Evolutionary conservation across 306 rosid species (phyloP).

Genomic region (Prunus mira): DNA sequence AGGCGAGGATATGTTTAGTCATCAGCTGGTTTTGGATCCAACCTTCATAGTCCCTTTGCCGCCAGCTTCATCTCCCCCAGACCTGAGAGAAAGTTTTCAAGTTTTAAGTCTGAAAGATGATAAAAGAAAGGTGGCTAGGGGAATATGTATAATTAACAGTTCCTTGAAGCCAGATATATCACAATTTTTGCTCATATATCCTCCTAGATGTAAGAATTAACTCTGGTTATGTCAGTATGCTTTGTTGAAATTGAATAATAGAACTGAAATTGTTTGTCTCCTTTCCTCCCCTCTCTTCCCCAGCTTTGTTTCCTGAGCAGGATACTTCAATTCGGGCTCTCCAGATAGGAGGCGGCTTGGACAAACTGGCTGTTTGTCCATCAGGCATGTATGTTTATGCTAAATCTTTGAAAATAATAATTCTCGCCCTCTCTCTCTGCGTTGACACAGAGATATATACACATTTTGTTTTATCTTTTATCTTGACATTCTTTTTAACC

Average conservation of each 20-base stretch:
- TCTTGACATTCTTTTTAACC: not conserved
- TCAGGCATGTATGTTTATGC: conserved; percentile 61
- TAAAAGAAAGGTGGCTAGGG: conserved; percentile 76
- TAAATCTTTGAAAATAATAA: too few relatives aligned
- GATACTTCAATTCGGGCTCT: conserved; percentile 65
- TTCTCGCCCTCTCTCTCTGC: not conserved
- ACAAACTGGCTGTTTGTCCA: conserved; percentile 66
- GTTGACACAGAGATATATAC: not conserved
- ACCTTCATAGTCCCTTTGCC: conserved; percentile 49
- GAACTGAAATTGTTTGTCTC: conserved; percentile 11
- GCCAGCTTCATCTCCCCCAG: conserved; percentile 32
- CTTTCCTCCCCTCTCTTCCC: conserved; percentile 17
- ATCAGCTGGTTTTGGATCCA: conserved; percentile 73
- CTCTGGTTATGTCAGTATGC: conserved; percentile 5
- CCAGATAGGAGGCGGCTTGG: conserved; percentile 64
- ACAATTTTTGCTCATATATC: conserved; percentile 67
- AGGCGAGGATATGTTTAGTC: conserved; percentile 72
- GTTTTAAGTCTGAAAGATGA: conserved; percentile 40
- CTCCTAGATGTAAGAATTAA: conserved; percentile 76
- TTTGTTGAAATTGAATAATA: conserved; percentile 4
- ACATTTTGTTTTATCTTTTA: not conserved
- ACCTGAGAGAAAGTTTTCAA: conserved; percentile 37
- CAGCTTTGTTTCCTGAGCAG: conserved; percentile 83
- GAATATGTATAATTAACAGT: conserved; percentile 70
- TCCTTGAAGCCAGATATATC: conserved; percentile 62